Base-by-base conservation (phyloP, 768 basidiomycete species). In the Hypholoma fasciculare region DNA sequence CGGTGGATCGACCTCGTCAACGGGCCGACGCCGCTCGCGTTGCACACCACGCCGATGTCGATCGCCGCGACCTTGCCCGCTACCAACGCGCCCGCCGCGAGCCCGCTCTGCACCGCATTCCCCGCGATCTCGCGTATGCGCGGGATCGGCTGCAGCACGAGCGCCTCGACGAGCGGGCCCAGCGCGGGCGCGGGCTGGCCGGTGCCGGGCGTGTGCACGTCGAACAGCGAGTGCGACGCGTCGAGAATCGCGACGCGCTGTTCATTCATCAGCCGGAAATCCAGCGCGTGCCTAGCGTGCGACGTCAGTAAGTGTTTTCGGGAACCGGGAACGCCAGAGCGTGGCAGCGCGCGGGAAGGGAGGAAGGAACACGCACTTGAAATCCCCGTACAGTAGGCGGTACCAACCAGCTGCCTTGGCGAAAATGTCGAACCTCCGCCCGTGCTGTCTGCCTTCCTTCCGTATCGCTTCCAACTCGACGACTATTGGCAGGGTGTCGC, bases 321-420 rank as follows among this genome's bases (percentile, higher is more conserved):
- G 17, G 44, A 23, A 23, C 1, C 17, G 44, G 7, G 17, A 7
- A 34, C 30, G 30, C 30, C 30, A 34, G 30, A 34, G 30, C 30
- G 30, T 34, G 30, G 30, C 30, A 34, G 30, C 30, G 30, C 30
- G 30, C 30, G 30, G 30, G 30, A 34, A 34, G 30, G 30, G 9
- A 34, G 30, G 30, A 7, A 34, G 30, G 30, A 7, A 34, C 6
- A 34, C 30, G 30, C 30, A 34, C 30, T 34, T 34, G 23, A 85
- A 75, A 68, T 90, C 85, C 7, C 83, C 80, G 57, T 90, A 90
- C 48, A 92, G 70, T 20, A 93, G 72, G 52, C 92, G 77, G 72
- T 88, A 94, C 92, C 92, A 94, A 2, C 88, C 89, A 50, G 88
- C 85, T 12, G 87, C 84, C 74, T 93, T 94, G 4, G 89, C 82